Evolutionary conservation across 352 stramenopile genomes (phyloP).

Genomic region (Globisporangium emineosum): DNA sequence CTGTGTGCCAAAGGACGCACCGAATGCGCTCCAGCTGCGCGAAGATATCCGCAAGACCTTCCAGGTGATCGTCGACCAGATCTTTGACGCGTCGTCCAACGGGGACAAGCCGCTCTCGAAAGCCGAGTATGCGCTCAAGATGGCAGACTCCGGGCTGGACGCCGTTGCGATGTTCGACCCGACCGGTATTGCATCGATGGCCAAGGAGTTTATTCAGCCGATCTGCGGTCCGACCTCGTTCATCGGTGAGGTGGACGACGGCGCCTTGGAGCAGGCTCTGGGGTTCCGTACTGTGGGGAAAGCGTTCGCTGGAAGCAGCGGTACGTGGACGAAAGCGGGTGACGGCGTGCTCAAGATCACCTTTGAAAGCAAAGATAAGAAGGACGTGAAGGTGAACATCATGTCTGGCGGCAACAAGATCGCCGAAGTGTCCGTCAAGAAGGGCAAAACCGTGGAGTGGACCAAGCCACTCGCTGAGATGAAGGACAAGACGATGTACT

Average conservation of each 20-base stretch:
- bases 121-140: constrained; percentile 29
- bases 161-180: constrained; percentile 34
- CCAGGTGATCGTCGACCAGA: constrained; percentile 51
- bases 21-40: constrained; percentile 35
- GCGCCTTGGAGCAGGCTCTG: constrained; percentile 33
- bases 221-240: constrained; percentile 38
- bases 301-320: no score
- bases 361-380: no score
- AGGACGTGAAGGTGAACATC: no score
- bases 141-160: constrained; percentile 30
- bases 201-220: constrained; percentile 39
- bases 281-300: constrained; percentile 42
- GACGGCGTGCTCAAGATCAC: no score
- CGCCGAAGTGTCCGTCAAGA: no score
- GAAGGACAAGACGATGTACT: no score
- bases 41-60: constrained; percentile 52
- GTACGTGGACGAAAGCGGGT: no score
- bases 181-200: constrained; percentile 35
- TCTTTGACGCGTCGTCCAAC: constrained; percentile 33
- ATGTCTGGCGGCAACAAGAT: no score
- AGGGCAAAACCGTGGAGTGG: no score
- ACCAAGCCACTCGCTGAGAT: no score
- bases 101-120: constrained; percentile 16
- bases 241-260: constrained; percentile 46
- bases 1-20: constrained; percentile 37